Evolutionary conservation across 306 rosid species (phyloP).

Genomic region (Carpinus viminea): DNA sequence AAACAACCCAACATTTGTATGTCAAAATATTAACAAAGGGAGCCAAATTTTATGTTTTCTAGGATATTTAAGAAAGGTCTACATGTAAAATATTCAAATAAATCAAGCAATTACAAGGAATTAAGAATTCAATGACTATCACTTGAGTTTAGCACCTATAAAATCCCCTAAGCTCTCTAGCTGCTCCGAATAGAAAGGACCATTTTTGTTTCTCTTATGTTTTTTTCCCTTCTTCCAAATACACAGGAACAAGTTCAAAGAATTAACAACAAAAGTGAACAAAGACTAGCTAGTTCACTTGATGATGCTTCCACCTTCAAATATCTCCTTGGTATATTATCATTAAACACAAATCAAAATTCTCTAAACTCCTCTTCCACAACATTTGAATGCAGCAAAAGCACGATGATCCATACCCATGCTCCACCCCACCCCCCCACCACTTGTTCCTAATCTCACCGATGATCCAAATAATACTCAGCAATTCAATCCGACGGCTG

Average conservation of each 20-base stretch:
- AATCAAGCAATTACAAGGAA: neutral
- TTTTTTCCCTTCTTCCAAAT: neutral
- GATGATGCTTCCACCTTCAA: neutral
- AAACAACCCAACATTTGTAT: too few relatives aligned
- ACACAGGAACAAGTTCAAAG: conserved; percentile 18
- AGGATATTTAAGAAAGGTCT: neutral
- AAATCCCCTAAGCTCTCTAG: neutral
- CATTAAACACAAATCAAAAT: neutral
- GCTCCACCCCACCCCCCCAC: too few relatives aligned
- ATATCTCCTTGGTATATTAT: neutral
- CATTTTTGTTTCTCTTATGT: neutral
- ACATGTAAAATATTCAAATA: neutral
- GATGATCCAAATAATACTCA: neutral
- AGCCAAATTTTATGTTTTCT: too few relatives aligned
- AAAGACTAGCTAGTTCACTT: neutral
- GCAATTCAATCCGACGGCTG: conserved; percentile 61
- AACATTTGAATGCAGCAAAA: neutral
- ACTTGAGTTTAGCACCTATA: neutral
- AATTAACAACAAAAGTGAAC: conserved; percentile 21
- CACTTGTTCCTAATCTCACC: neutral
- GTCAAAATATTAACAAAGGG: too few relatives aligned
- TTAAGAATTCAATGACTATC: neutral
- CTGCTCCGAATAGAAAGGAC: neutral
- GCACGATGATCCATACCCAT: neutral
- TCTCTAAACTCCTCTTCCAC: neutral